A percentile compares a stretch with the other conserved stretches of the same genome.
phyloP scores from a whole-genome alignment of 768 basidiomycete species.

The Kwoniella heveanensis region DNA sequence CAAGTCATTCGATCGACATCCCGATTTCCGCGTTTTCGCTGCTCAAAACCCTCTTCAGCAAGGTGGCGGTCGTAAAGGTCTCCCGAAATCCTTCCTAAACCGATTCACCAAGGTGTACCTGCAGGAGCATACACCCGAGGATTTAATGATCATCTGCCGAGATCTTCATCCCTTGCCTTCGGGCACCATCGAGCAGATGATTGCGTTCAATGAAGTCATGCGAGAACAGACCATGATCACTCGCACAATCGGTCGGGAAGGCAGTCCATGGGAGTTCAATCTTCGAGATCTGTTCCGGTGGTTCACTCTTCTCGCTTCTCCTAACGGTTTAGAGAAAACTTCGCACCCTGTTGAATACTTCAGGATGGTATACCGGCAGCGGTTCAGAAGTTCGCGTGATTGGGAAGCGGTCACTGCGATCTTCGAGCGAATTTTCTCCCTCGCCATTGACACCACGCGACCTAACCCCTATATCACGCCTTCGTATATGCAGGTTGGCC shows the following conservation, averaged over 20 bases:
- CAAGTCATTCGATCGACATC: constrained; percentile 81
- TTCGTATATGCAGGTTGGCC: constrained; percentile 67
- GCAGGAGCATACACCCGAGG: constrained; percentile 75
- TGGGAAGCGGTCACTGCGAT: constrained; percentile 57
- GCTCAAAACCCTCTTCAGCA: constrained; percentile 96
- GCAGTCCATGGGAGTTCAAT: constrained; percentile 97
- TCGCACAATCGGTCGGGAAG: constrained; percentile 72
- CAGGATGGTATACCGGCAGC: constrained; percentile 74
- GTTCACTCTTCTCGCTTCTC: constrained; percentile 61
- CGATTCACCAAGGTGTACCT: constrained; percentile 98
- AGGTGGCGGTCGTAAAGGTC: constrained; percentile 94
- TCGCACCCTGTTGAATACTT: constrained; percentile 68
- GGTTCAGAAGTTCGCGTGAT: constrained; percentile 78
- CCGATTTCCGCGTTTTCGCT: constrained; percentile 94
- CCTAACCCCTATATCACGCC: constrained; percentile 51
- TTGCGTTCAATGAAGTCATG: constrained; percentile 73
- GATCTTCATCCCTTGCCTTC: constrained; percentile 70
- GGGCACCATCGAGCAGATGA: constrained; percentile 69
- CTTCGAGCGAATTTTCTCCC: constrained; percentile 53
- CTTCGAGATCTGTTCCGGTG: constrained; percentile 90
- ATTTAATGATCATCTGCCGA: constrained; percentile 76
- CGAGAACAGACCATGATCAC: constrained; percentile 68
- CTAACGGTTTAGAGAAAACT: constrained; percentile 53
- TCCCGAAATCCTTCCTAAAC: constrained; percentile 96
- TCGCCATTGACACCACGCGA: constrained; percentile 58